These are phyloP conservation scores for Diplocarpon mali DNA, from an alignment of 2,329 filamentous ascomycete genomes.

Conservation along the genomic window DNA sequence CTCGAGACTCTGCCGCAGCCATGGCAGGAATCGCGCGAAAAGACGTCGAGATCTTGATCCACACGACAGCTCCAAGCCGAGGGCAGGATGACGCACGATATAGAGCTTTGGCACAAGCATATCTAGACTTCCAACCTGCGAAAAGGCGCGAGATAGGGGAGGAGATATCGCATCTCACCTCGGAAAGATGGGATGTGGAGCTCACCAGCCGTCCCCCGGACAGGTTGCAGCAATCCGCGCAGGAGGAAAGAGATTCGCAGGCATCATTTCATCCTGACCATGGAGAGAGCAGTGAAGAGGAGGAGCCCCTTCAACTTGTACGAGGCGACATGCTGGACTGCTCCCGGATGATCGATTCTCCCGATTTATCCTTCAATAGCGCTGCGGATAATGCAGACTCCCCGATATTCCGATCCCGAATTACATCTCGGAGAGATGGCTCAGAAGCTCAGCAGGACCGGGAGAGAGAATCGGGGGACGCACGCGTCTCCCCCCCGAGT, in stretches of 20 bases:
- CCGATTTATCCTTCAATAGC: slow-evolving; percentile 22
- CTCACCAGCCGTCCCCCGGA: slow-evolving; percentile 28
- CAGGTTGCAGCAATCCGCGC: slow-evolving; percentile 11
- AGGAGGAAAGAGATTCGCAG: slow-evolving; percentile 16
- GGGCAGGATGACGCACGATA: slow-evolving; percentile 26
- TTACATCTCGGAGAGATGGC: neutral
- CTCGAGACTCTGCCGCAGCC: neutral
- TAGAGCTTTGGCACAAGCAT: slow-evolving; percentile 24
- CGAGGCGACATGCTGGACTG: neutral
- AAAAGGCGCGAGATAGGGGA: slow-evolving; percentile 8
- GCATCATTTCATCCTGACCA: slow-evolving; percentile 18
- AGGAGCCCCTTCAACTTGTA: slow-evolving; percentile 2
- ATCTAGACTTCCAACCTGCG: slow-evolving; percentile 22
- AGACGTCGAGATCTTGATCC: slow-evolving; percentile 26
- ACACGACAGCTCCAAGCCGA: slow-evolving; percentile 24
- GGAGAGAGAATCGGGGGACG: slow-evolving; percentile 9
- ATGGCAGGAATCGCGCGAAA: slow-evolving; percentile 16
- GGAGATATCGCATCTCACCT: slow-evolving; percentile 26
- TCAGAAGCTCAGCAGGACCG: neutral
- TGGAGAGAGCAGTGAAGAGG: slow-evolving; percentile 4
- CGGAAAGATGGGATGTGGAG: slow-evolving; percentile 31
- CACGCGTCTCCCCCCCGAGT: slow-evolving; percentile 37
- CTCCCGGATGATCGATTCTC: slow-evolving; percentile 8
- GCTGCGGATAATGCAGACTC: slow-evolving; percentile 23
- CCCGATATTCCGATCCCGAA: slow-evolving; percentile 16